Base-by-base conservation (phyloP, 495 filamentous ascomycete genomes). In the Aspergillus ellipticus region DNA sequence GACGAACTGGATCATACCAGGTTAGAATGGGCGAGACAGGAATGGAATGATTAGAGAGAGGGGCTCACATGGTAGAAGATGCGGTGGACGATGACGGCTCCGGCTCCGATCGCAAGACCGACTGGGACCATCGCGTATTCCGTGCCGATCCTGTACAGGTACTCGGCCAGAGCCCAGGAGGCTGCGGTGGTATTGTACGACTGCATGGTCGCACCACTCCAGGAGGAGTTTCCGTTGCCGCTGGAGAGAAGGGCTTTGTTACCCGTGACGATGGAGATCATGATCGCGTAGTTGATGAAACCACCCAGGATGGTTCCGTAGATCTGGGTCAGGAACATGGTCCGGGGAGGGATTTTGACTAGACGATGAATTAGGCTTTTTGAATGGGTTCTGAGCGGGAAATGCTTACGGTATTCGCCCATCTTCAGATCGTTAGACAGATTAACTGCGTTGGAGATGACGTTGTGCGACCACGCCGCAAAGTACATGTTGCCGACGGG, bases 201-300 rank as follows among this genome's bases (percentile, higher is more conserved):
- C 53, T 83, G 78, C n/a, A 78, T 53, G 4, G 66, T 68, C 8
- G 74, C 67, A 42, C 78, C 78, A 29, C 74, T 78, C 78, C 78
- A 81, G 51, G 75, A 71, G 43, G 64, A 66, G 33, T 66, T 69
- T 22, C 78, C 78, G 48, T 75, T 69, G 16, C 70, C 60, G 41
- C 66, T 58, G 9, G 37, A 28, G 11, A 81, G 70, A 45, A 78
- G 64, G 0, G 48, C 58, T 35, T 59, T 55, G 51, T 81, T 74
- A 45, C 59, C 64, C 9, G 49, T 51, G 2, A 77, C 70, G 39
- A 79, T 76, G 1, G 63, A 66, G 45, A 67, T 72, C 76, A 79
- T 79, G 43, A 80, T 69, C n/a, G 70, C 68, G 55, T 76, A 80
- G 65, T 78, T 78, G 52, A 80, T 61, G 21, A 71, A 61, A 1